Evolutionary conservation across 805 yeast species (phyloP), one percentile per base, ranked within the genome.

Genomic region (Scheffersomyces coipomensis): DNA sequence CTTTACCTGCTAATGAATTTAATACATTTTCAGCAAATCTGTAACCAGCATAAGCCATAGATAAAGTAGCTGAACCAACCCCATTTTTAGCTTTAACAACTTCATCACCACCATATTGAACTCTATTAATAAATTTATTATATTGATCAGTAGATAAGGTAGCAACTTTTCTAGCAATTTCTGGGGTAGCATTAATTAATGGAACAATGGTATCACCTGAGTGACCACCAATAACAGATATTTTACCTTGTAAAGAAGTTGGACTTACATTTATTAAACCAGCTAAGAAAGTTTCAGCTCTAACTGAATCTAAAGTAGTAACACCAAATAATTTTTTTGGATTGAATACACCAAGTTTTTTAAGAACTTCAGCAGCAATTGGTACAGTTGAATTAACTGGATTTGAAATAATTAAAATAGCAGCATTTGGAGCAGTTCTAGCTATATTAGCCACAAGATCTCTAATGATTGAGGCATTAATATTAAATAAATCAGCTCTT

Each of bases 31-130:
- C 82, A 22, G 89, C 85, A 60, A 88, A 85, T 51, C 83, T 76
- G 72, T 78, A 87, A 25, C 95, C 97, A 25, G 97, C 96, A 54
- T 82, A 85, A 8, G 97, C 97, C 97, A 90, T 91, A 22, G 96
- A 86, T 50, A 90, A 75, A 26, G 98, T 90, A 41, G 97, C 97
- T 35, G 96, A 87, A 29, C 97, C 97, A 37, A 83, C 83, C 48
- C 97, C 97, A 54, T 87, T 84, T 73, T 90, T 90, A 40, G 97
- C 97, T 70, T 85, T 75, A 48, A 90, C 98, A 34, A 90, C 96
- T 67, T 91, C 97, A 62, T 90, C 98, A 60, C 98, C 98, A 46
- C 95, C 96, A 45, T 62, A 70, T 51, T 69, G 76, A 27, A 70
- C 76, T 47, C 76, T 57, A 53, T 66, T 56, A 41, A 69, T 52